Evolutionary conservation across 805 yeast species (phyloP), one percentile per base, ranked within the genome.

Genomic region (Saccharomyces mikatae): DNA sequence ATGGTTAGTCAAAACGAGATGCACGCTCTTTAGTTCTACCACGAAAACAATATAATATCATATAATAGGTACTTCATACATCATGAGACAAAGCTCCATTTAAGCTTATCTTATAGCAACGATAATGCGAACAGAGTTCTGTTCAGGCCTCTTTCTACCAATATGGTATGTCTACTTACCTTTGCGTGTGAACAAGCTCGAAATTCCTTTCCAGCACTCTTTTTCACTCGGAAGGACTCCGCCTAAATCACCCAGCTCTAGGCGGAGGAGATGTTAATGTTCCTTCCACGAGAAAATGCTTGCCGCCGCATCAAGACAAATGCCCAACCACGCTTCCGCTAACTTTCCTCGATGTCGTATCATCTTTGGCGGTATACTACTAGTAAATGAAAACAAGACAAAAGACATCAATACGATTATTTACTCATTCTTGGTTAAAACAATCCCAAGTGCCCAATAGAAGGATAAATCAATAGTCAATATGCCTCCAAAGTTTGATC

Each of bases 401-500:
- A 50, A 41, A 21, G 48, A 52, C 24, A 26, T 41, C 14, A 41
- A 11, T 17, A 47, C 26, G 22, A 47, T 51, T 36, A 36, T 17
- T 36, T 8, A 6, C 44, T 9, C 17, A 6, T 10, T 36, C 17
- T 4, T 17, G 22, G 44, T 17, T 36, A 21, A 21, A 36, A 9
- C 13, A 36, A 36, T 4, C 44, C 22, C 22, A 36, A 36, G 44
- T 36, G 44, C 44, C 44, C 44, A 36, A 36, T 36, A 36, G 22
- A 36, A 36, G 44, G 44, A 36, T 36, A 36, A 21, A 36, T 36
- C 44, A 36, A 36, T 36, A 17, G 44, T 36, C 44, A 81, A 72
- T 62, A 88, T 89, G 97, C 96, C 96, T 81, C 96, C 96, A 82
- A 89, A 94, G 84, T 84, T 91, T 81, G 99, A 94, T 79, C 99